Base-by-base conservation (phyloP, 331 rosid genomes). In the Quercus phellos region DNA sequence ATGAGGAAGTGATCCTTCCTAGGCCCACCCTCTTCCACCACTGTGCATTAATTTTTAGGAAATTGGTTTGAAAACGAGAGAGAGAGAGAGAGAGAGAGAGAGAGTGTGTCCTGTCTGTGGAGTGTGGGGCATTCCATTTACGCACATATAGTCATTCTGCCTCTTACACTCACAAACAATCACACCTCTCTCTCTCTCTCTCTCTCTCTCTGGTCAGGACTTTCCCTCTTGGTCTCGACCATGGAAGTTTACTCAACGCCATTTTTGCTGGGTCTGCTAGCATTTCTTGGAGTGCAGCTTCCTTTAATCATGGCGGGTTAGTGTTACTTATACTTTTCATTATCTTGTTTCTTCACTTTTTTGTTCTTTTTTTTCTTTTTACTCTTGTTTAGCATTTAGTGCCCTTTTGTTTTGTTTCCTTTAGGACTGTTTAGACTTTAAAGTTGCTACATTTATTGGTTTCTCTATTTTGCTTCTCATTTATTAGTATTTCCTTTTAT, bases 301-400 rank as follows among this genome's bases (percentile, higher is more conserved):
- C 93, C 87, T 77, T 53, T 64, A 27, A 79, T 76, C 80, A 86
- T 87, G 87, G 96, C 99, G 74, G 99, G 98, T 95, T 73, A 79
- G 91, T 90, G 76, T 76, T 3, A 35, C 60, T 21, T 30, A 58
- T 78, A 72, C 74, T 29, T 83, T 68, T 32, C 79, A 74, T 80
- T 77, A 5, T 76, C 80, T 83, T 73, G 78, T 58, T 53, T 51
- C 60, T 74, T 53, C 38, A 72, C 77, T 76, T 84, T 80, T 38
- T 29, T 61, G 26, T 74, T 80, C 61, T 66, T 35, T 73, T 26
- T 21, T 21, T 27, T 74, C 77, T 70, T 74, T 19, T 10, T 22
- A 1, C 26, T 34, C 24, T 18, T 32, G 6, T 43, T 66, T 46
- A 46, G 53, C 53, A 68, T 78, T 78, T 72, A 30, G 11, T 61